phyloP scores from a whole-genome alignment of 2,329 filamentous ascomycete species.

The Ophiosphaerella herpotricha region DNA sequence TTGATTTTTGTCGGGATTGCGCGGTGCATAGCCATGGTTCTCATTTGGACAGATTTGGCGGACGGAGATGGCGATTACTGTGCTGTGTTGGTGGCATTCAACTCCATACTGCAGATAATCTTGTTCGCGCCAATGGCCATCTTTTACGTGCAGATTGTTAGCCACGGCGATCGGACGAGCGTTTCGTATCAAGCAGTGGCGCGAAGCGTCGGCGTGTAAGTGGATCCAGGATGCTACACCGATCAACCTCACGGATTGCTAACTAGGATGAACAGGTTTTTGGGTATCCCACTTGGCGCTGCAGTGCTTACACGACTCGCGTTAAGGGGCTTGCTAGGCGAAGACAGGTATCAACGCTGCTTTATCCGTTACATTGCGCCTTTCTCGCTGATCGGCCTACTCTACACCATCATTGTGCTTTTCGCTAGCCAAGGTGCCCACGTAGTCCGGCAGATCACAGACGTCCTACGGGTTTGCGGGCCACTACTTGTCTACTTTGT shows the following conservation, averaged over 20 bases:
- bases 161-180: constrained; percentile 50
- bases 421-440: constrained; percentile 82
- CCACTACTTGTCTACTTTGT: constrained; percentile 82
- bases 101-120: constrained; percentile 55
- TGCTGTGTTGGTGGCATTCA: constrained; percentile 61
- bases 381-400: constrained; percentile 77
- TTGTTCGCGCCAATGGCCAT: constrained; percentile 54
- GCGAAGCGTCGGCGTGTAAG: constrained; percentile 71
- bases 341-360: constrained; percentile 66
- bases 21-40: constrained; percentile 85
- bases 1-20: constrained; percentile 83
- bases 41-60: constrained; percentile 80
- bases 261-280: constrained; percentile 54
- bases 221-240: too few species aligned
- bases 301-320: constrained; percentile 75
- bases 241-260: too few species aligned
- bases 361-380: constrained; percentile 75
- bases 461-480: constrained; percentile 78
- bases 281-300: constrained; percentile 79
- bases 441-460: constrained; percentile 82
- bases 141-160: constrained; percentile 68
- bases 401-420: constrained; percentile 85
- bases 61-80: constrained; percentile 82
- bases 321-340: constrained; percentile 60
- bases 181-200: constrained; percentile 71